Evolutionary conservation across 2,329 filamentous ascomycete species (phyloP).

Genomic region (Alternaria incomplexa): DNA sequence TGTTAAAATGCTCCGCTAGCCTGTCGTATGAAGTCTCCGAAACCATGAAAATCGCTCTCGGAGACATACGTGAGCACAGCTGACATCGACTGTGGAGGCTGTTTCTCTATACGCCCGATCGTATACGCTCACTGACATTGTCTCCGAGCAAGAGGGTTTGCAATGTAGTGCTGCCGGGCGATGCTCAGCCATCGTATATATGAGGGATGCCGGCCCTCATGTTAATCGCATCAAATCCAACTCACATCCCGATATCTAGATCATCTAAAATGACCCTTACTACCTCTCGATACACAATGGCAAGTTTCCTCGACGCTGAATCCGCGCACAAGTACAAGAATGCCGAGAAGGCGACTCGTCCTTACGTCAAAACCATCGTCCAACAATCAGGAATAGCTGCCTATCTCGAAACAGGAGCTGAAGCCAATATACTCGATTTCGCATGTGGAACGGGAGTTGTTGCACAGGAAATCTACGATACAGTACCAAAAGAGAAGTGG

Average conservation of each 20-base stretch:
- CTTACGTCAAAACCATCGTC: constrained; percentile 24
- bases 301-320: constrained; percentile 1
- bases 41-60: not conserved
- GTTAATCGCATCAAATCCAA: too few species aligned
- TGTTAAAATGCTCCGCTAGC: not conserved
- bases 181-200: not conserved
- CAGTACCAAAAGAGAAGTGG: constrained; percentile 20
- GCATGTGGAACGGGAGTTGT: constrained; percentile 36
- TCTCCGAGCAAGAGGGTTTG: too few species aligned
- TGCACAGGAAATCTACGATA: constrained; percentile 23
- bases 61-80: not conserved
- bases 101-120: not conserved
- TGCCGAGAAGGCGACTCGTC: constrained; percentile 27
- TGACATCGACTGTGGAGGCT: not conserved
- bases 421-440: constrained; percentile 29
- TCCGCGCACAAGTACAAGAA: constrained; percentile 24
- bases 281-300: not conserved
- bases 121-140: not conserved
- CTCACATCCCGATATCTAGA: too few species aligned
- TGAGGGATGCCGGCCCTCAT: not conserved
- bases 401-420: not conserved
- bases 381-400: constrained; percentile 6
- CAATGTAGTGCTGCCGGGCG: not conserved
- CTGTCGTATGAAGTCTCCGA: not conserved
- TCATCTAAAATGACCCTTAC: not conserved